These are phyloP conservation scores for Cytidiella melzeri DNA, from an alignment of 768 basidiomycete species.

Conservation along the genomic window DNA sequence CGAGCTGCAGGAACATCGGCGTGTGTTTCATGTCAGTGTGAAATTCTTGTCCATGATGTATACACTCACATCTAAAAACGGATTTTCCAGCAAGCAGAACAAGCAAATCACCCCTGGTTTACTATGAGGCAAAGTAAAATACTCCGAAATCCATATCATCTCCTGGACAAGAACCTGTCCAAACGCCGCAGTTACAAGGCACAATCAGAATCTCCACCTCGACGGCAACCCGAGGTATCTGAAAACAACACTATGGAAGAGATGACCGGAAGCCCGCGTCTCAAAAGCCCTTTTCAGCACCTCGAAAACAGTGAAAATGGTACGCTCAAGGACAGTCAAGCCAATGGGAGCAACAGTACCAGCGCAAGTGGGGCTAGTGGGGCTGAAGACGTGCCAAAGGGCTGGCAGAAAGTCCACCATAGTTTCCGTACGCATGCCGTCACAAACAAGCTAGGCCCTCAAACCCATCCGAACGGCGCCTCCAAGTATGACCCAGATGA, in stretches of 20 bases:
- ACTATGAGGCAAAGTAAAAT: too few relatives aligned
- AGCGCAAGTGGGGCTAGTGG: constrained; percentile 12
- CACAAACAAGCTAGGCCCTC: not conserved
- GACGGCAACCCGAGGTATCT: not conserved
- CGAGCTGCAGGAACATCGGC: constrained; percentile 68
- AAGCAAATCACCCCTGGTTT: constrained; percentile 1
- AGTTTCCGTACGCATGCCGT: constrained; percentile 5
- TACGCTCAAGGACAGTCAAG: not conserved
- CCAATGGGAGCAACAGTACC: not conserved
- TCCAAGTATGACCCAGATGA: constrained; percentile 54
- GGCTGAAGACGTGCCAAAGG: constrained; percentile 2
- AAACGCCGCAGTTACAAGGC: constrained; percentile 7
- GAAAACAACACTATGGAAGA: constrained; percentile 5
- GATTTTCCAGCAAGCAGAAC: constrained; percentile 1
- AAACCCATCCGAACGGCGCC: not conserved
- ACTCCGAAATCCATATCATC: too few relatives aligned
- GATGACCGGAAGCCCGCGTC: not conserved
- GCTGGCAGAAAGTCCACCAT: constrained; percentile 1
- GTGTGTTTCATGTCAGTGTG: constrained; percentile 44
- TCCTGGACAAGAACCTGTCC: not conserved
- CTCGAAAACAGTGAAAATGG: constrained; percentile 1
- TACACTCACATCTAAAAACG: too few relatives aligned
- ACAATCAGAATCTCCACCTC: constrained; percentile 1
- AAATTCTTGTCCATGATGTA: too few relatives aligned
- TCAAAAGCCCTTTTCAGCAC: not conserved